A percentile compares a stretch with the other conserved stretches of the same genome.
Evolutionary conservation across 768 basidiomycete species (phyloP).

Genomic region (Auriscalpium orientale): DNA sequence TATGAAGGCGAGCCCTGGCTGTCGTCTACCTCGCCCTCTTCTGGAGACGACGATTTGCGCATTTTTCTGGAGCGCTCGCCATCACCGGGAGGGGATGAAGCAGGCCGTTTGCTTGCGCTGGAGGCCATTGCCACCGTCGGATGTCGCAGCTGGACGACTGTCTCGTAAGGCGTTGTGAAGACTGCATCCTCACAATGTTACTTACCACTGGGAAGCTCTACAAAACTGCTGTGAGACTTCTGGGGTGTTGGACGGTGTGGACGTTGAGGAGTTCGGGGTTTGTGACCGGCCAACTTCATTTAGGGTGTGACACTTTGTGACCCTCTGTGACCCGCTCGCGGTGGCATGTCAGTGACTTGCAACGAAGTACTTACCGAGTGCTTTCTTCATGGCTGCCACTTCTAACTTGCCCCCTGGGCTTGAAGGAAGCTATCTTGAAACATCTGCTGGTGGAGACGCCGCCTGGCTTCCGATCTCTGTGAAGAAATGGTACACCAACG

Average conservation of each 20-base stretch:
- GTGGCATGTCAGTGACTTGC: too few relatives aligned
- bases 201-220: too few relatives aligned
- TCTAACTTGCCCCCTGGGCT: constrained; percentile 37
- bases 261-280: too few relatives aligned
- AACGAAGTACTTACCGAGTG: too few relatives aligned
- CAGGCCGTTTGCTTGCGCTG: constrained; percentile 43
- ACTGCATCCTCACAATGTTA: too few relatives aligned
- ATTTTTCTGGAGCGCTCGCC: constrained; percentile 34
- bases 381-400: neutral
- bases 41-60: constrained; percentile 52
- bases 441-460: constrained; percentile 33
- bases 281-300: too few relatives aligned
- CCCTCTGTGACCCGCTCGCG: too few relatives aligned
- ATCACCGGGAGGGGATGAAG: constrained; percentile 40
- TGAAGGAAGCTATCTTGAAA: constrained; percentile 21
- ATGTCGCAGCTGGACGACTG: too few relatives aligned
- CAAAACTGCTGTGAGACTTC: too few relatives aligned
- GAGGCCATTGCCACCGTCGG: neutral
- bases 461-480: constrained; percentile 41
- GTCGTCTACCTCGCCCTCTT: constrained; percentile 81
- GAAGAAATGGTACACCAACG: constrained; percentile 57
- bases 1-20: constrained; percentile 18
- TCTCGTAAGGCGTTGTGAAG: too few relatives aligned
- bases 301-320: too few relatives aligned
- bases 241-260: too few relatives aligned